Base-by-base conservation (phyloP, 2,329 filamentous ascomycete species). In the Fusarium tupiense region DNA sequence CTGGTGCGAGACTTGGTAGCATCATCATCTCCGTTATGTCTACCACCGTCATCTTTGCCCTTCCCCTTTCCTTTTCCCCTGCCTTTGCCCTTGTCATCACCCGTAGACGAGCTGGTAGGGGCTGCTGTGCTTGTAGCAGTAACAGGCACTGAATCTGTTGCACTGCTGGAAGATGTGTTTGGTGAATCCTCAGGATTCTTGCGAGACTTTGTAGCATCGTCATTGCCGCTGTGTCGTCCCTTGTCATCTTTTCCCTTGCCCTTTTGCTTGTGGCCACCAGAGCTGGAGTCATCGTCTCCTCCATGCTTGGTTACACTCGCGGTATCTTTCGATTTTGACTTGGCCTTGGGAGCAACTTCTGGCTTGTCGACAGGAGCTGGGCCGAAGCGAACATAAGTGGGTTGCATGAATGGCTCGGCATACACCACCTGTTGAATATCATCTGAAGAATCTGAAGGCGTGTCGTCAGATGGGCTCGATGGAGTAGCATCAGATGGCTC, bases 371-470 rank as follows among this genome's bases (percentile, higher is more conserved):
- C 38, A 5, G 64, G 66, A 12, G 35, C 29, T 1, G n/a, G 11
- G 0, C 60, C 53, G 24, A 38, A 29, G 3, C 33, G 43, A 4
- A 66, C 43, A 40, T 71, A 70, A 7, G 46, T 50, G 0, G 67
- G 41, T n/a, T 44, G 41, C 67, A 70, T 71, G 16, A 71, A 37
- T 4, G 67, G 67, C 38, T 71, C 67, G 4, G 24, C 20, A 16
- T 69, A 57, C 2, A 44, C 38, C 17, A 43, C 49, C 8, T 56
- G 9, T 8, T 69, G 33, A 3, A 11, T 8, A 17, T 24, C 43
- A 16, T 53, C 64, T 2, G 29, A 58, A 24, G 17, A 11, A 4
- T 6, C 29, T n/a, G 33, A 24, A 9, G 35, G 10, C 0, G 22
- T 35, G 19, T 61, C 49, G 8, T 40, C 26, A 17, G 46, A 37